Conservation (phyloP, 306 rosid species). For the Gastrolobium bilobum region DNA sequence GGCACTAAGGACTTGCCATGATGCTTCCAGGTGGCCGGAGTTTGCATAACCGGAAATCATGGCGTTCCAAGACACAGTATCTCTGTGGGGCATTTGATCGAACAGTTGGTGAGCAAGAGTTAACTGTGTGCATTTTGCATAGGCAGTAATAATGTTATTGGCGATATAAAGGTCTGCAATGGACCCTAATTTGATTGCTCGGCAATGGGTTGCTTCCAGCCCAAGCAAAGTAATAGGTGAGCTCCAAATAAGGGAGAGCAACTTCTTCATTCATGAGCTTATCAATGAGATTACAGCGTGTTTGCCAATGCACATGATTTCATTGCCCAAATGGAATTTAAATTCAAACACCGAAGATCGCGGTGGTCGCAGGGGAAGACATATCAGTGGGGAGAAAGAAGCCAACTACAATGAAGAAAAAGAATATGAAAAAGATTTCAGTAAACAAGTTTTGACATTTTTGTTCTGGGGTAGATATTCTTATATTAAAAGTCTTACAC, state of each 20-base stretch:
- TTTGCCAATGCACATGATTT: no score
- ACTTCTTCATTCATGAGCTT: constrained; percentile 58
- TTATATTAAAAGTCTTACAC: no score
- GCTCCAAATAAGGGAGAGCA: constrained; percentile 52
- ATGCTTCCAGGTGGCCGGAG: constrained; percentile 48
- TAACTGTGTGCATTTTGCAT: constrained; percentile 53
- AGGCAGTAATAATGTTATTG: constrained; percentile 67
- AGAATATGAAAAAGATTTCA: no score
- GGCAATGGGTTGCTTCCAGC: constrained; percentile 61
- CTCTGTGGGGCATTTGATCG: constrained; percentile 70
- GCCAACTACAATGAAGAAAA: no score
- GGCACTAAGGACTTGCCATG: constrained; percentile 56
- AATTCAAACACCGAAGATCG: no score
- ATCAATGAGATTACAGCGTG: background rate
- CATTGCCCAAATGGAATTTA: no score
- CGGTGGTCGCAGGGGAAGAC: no score
- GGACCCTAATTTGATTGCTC: constrained; percentile 68
- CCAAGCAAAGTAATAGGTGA: constrained; percentile 49
- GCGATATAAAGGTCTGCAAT: constrained; percentile 60
- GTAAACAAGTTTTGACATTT: no score
- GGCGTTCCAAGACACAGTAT: constrained; percentile 87
- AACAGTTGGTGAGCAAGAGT: constrained; percentile 63
- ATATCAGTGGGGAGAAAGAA: no score
- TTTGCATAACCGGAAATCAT: constrained; percentile 64
- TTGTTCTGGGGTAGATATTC: no score